Evolutionary conservation across 176 grass and related monocot genomes (phyloP).

Genomic region (Oryza brachyantha): DNA sequence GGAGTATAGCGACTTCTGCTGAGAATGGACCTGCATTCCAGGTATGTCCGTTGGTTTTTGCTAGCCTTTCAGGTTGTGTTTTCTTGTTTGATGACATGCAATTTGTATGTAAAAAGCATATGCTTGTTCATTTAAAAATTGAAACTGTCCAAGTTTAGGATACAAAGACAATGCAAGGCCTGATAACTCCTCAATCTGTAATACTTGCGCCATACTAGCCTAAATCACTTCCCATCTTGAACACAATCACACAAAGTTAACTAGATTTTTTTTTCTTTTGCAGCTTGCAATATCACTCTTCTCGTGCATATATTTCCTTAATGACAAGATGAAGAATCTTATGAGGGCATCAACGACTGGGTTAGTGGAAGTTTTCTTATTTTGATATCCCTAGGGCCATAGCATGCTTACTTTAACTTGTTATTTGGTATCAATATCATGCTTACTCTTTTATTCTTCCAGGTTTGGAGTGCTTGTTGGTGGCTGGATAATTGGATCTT

Average conservation of each 20-base stretch:
- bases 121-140: slow-evolving; percentile 2
- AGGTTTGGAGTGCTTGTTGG: slow-evolving; percentile 85
- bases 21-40: slow-evolving; percentile 96
- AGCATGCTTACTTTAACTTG: slow-evolving; percentile 22
- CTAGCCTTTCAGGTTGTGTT: not conserved
- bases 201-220: not conserved
- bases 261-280: slow-evolving; percentile 29
- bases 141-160: not conserved
- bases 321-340: slow-evolving; percentile 95
- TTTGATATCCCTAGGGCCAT: not conserved
- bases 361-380: slow-evolving; percentile 40
- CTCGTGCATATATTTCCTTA: slow-evolving; percentile 92
- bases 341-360: slow-evolving; percentile 72
- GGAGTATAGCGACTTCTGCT: slow-evolving; percentile 83
- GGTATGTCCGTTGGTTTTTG: slow-evolving; percentile 45
- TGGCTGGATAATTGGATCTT: slow-evolving; percentile 75
- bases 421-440: slow-evolving; percentile 4
- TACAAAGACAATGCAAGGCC: not conserved
- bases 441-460: slow-evolving; percentile 25
- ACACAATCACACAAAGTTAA: slow-evolving; percentile 10
- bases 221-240: not conserved
- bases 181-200: not conserved
- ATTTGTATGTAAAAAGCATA: not conserved
- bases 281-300: slow-evolving; percentile 90
- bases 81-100: slow-evolving; percentile 17